These are phyloP conservation scores for Benincasa hispida DNA, from an alignment of 306 rosid species.

Conservation along the genomic window DNA sequence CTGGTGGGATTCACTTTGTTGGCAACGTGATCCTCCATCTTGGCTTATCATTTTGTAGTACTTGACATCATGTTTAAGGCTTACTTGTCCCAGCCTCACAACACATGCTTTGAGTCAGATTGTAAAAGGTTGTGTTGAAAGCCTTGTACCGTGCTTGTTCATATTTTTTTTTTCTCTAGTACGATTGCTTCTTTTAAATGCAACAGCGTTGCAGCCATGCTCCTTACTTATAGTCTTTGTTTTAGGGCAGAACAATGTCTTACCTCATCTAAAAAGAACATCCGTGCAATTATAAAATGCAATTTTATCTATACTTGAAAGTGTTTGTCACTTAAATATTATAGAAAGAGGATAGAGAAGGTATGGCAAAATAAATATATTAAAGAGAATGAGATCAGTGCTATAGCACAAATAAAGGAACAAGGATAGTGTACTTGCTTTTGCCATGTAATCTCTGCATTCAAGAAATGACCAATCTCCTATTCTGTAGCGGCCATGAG, in stretches of 20 bases:
- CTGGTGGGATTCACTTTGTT: background rate
- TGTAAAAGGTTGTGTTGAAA: background rate
- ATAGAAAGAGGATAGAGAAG: background rate
- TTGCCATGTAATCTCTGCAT: slow-evolving; percentile 72
- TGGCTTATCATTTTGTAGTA: background rate
- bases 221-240: too few species aligned
- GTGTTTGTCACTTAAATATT: background rate
- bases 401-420: background rate
- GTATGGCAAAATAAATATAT: background rate
- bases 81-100: background rate
- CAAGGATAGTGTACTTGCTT: slow-evolving; percentile 30
- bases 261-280: background rate
- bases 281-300: background rate
- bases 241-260: background rate
- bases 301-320: background rate
- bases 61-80: background rate
- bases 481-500: slow-evolving; percentile 73
- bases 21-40: background rate
- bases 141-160: background rate
- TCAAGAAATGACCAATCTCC: slow-evolving; percentile 71
- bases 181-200: background rate
- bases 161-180: background rate
- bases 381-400: background rate
- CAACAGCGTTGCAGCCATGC: background rate
- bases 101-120: background rate